A percentile compares a stretch with the other conserved stretches of the same genome.
phyloP scores from a whole-genome alignment of 2,329 filamentous ascomycete species.

The Alternaria brassicae region DNA sequence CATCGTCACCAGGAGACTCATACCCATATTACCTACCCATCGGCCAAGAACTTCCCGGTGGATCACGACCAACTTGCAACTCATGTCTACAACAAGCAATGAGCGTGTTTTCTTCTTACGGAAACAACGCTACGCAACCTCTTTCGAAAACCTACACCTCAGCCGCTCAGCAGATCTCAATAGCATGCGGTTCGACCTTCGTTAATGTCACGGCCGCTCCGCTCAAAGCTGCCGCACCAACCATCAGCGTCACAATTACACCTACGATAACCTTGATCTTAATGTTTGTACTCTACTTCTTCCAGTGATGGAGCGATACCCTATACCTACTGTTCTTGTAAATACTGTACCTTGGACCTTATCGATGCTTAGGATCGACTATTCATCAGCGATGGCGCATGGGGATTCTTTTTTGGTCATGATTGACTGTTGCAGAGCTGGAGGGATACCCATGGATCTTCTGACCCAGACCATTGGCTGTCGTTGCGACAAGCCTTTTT shows the following conservation, averaged over 20 bases:
- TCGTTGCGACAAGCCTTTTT: neutral
- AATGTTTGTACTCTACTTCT: slow-evolving; percentile 46
- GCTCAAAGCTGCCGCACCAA: slow-evolving; percentile 40
- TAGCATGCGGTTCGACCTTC: slow-evolving; percentile 64
- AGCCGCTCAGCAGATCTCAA: slow-evolving; percentile 77
- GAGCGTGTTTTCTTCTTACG: slow-evolving; percentile 76
- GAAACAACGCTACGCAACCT: slow-evolving; percentile 69
- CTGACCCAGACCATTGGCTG: slow-evolving; percentile 10
- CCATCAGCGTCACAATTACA: slow-evolving; percentile 32
- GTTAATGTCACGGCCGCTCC: slow-evolving; percentile 59
- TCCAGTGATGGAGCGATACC: slow-evolving; percentile 33
- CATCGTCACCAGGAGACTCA: slow-evolving; percentile 70
- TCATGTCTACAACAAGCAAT: slow-evolving; percentile 81
- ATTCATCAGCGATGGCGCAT: slow-evolving; percentile 49
- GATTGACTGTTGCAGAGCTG: slow-evolving; percentile 7
- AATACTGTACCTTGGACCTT: slow-evolving; percentile 19
- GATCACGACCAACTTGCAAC: slow-evolving; percentile 75
- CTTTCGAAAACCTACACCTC: slow-evolving; percentile 72
- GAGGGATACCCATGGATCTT: slow-evolving; percentile 15
- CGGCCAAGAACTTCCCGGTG: slow-evolving; percentile 72
- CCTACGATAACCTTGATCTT: slow-evolving; percentile 42
- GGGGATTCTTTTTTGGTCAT: slow-evolving; percentile 20
- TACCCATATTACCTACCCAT: slow-evolving; percentile 88
- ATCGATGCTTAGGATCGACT: slow-evolving; percentile 30
- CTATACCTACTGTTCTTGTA: slow-evolving; percentile 30